Conservation (phyloP, 2,329 filamentous ascomycete genomes). For the Trematosphaeria pertusa region DNA sequence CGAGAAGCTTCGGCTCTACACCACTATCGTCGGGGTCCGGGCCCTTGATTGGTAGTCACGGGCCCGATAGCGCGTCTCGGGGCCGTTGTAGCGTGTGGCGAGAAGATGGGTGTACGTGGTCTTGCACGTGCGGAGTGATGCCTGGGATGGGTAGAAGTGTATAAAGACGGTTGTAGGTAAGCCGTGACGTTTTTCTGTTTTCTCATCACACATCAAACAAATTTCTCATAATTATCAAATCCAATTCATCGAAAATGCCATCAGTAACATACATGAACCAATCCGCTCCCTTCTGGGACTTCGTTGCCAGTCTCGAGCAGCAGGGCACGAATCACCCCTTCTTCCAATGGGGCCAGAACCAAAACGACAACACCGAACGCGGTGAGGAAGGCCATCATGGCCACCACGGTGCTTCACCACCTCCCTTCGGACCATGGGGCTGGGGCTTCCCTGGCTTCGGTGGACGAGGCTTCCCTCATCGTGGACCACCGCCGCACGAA, state of each 20-base stretch:
- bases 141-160: slow-evolving; percentile 28
- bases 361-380: slow-evolving; percentile 29
- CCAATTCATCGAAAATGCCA: slow-evolving; percentile 51
- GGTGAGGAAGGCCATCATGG: slow-evolving; percentile 28
- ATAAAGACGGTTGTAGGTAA: slow-evolving; percentile 32
- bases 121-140: slow-evolving; percentile 37
- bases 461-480: slow-evolving; percentile 36
- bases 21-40: no score
- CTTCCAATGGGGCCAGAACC: slow-evolving; percentile 48
- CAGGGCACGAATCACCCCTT: slow-evolving; percentile 54
- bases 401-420: slow-evolving; percentile 25
- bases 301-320: slow-evolving; percentile 58
- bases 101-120: slow-evolving; percentile 35
- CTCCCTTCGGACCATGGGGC: slow-evolving; percentile 40
- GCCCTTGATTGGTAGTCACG: slow-evolving; percentile 30
- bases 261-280: slow-evolving; percentile 62
- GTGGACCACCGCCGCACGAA: slow-evolving; percentile 35
- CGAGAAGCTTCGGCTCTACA: slow-evolving; percentile 28
- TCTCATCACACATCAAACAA: slow-evolving; percentile 14
- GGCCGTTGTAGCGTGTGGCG: slow-evolving; percentile 28
- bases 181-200: slow-evolving; percentile 10
- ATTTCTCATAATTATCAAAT: slow-evolving; percentile 11
- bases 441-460: slow-evolving; percentile 43
- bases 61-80: slow-evolving; percentile 2
- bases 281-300: slow-evolving; percentile 64